These are phyloP conservation scores for Rhodofomes roseus DNA, from an alignment of 1,284 basidiomycete species.

Conservation along the genomic window DNA sequence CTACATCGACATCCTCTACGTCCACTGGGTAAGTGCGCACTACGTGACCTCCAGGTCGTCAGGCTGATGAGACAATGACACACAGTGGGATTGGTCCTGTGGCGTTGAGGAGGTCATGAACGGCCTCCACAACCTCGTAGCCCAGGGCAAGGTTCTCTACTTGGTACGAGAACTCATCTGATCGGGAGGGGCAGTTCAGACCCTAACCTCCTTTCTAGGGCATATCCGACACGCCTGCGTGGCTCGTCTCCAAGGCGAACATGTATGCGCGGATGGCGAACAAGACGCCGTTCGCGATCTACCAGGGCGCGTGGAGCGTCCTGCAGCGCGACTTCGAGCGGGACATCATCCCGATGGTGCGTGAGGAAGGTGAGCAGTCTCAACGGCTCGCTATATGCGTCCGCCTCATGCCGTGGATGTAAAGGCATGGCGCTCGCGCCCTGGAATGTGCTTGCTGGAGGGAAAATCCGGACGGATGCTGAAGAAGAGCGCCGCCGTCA, in stretches of 20 bases:
- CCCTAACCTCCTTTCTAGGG: conserved; percentile 15
- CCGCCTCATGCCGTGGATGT: background rate
- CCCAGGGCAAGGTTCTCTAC: conserved; percentile 42
- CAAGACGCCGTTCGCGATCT: conserved; percentile 46
- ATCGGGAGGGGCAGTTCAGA: background rate
- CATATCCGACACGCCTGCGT: conserved; percentile 45
- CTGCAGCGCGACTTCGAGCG: conserved; percentile 44
- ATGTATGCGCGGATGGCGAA: conserved; percentile 44
- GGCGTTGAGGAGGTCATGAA: conserved; percentile 49
- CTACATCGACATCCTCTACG: conserved; percentile 49
- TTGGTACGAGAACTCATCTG: conserved; percentile 22
- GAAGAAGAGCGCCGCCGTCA: conserved; percentile 39
- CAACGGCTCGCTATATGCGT: background rate
- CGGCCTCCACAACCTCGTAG: conserved; percentile 41
- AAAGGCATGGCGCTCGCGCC: conserved; percentile 44
- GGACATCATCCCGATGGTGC: conserved; percentile 49
- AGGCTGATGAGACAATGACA: background rate
- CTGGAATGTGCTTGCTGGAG: conserved; percentile 47
- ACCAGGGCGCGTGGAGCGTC: conserved; percentile 48
- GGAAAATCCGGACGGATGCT: conserved; percentile 44
- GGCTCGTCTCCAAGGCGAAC: conserved; percentile 49
- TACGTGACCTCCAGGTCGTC: background rate
- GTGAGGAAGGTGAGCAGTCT: conserved; percentile 31
- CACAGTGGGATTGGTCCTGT: conserved; percentile 39
- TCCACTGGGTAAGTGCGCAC: conserved; percentile 37